A percentile compares a stretch with the other conserved stretches of the same genome.
These are phyloP conservation scores for Gaillardinia entomophila DNA, from an alignment of 805 yeast species.

Conservation along the genomic window DNA sequence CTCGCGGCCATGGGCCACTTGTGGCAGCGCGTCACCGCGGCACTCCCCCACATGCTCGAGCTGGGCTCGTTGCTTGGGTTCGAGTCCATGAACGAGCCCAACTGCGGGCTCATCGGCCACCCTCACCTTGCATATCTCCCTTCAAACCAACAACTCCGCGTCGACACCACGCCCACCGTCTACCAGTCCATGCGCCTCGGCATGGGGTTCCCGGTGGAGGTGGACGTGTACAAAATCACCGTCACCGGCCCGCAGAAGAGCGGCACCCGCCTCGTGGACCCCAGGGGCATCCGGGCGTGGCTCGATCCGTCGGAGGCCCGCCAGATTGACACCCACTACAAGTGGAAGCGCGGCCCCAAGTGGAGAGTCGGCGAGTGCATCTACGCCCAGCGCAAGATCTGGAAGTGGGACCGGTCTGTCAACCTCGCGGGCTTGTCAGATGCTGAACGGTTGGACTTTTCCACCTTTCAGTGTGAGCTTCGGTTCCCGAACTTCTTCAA, in stretches of 20 bases:
- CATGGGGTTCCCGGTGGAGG: constrained; percentile 63
- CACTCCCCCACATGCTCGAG: constrained; percentile 26
- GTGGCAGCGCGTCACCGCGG: constrained; percentile 24
- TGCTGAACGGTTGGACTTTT: constrained; percentile 20
- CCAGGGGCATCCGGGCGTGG: constrained; percentile 70
- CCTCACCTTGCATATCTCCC: constrained; percentile 52
- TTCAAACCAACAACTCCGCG: constrained; percentile 55
- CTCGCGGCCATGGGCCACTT: constrained; percentile 42
- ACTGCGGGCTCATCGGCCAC: constrained; percentile 65
- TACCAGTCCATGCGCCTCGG: constrained; percentile 72
- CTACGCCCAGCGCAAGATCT: constrained; percentile 76
- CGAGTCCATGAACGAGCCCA: constrained; percentile 85
- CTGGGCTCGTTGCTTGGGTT: constrained; percentile 63
- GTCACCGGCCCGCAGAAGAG: constrained; percentile 70
- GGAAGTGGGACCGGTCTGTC: constrained; percentile 43
- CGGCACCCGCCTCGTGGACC: constrained; percentile 55
- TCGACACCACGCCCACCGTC: constrained; percentile 81
- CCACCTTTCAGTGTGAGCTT: constrained; percentile 17
- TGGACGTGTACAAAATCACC: constrained; percentile 67
- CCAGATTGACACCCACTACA: constrained; percentile 54
- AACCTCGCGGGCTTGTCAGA: constrained; percentile 19
- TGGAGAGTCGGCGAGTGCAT: constrained; percentile 78
- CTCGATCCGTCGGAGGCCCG: constrained; percentile 38
- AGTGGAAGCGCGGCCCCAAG: constrained; percentile 54
- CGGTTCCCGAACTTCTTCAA: constrained; percentile 26